Conservation (phyloP, 805 yeast genomes). For the Myxozyma monticola region DNA sequence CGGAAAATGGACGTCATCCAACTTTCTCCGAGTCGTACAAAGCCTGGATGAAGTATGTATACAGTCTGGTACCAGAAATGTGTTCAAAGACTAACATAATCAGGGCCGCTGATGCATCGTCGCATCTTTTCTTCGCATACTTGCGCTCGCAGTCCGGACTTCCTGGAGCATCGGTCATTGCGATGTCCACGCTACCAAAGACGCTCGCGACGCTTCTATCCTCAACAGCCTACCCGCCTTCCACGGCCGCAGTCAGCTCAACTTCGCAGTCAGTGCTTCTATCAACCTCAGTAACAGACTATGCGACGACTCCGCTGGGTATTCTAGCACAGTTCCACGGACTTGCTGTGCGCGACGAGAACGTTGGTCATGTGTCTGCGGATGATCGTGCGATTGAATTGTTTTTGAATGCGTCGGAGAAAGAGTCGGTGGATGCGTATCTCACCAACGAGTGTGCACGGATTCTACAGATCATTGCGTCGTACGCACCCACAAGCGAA, state of each 20-base stretch:
- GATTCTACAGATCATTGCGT: too few species aligned
- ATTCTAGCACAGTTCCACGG: conserved; percentile 13
- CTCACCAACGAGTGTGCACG: conserved; percentile 14
- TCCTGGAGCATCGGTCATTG: conserved; percentile 2
- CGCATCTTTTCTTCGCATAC: conserved; percentile 75
- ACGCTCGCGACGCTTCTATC: conserved; percentile 23
- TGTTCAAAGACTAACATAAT: too few species aligned
- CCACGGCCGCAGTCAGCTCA: not conserved
- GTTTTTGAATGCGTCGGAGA: conserved; percentile 3
- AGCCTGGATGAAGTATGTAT: conserved; percentile 14
- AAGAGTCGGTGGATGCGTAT: not conserved
- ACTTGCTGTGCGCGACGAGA: conserved; percentile 3
- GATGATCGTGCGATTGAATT: conserved; percentile 3
- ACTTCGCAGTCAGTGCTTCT: conserved; percentile 2
- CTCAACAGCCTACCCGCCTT: conserved; percentile 15
- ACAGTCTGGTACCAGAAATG: not conserved
- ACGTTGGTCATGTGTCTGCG: not conserved
- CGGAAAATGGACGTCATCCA: not conserved
- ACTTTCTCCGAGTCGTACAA: conserved; percentile 18
- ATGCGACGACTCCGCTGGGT: not conserved
- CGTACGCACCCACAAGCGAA: too few species aligned
- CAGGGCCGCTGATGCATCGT: conserved; percentile 80
- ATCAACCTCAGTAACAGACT: not conserved
- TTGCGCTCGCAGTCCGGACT: conserved; percentile 50
- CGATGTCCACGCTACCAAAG: conserved; percentile 17